phyloP scores from a whole-genome alignment of 2,329 filamentous ascomycete species.

The Arthrobotrys megalospora region DNA sequence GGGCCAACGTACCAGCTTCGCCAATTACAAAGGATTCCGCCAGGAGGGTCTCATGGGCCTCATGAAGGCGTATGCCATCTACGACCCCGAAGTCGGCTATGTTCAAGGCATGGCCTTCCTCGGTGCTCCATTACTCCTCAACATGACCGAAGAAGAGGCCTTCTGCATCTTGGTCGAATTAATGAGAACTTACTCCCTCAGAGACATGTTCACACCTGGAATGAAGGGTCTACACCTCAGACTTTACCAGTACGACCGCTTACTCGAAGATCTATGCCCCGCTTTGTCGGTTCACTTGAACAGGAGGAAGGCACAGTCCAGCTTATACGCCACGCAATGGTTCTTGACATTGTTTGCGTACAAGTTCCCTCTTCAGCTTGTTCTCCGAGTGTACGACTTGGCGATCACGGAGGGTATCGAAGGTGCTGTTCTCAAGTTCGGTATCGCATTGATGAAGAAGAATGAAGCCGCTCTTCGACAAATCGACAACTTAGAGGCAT shows the following conservation, averaged over 20 bases:
- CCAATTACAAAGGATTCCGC: constrained; percentile 91
- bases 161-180: constrained; percentile 92
- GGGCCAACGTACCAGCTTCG: constrained; percentile 93
- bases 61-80: constrained; percentile 97
- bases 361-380: constrained; percentile 94
- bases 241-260: constrained; percentile 92
- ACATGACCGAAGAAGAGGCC: constrained; percentile 97
- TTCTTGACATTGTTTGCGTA: constrained; percentile 99
- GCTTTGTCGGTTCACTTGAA: constrained; percentile 95
- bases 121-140: constrained; percentile 95
- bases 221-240: constrained; percentile 96
- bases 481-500: constrained; percentile 90
- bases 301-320: constrained; percentile 86
- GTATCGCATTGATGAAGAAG: constrained; percentile 95
- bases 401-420: constrained; percentile 93
- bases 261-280: constrained; percentile 93
- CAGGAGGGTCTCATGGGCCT: constrained; percentile 93
- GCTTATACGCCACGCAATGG: constrained; percentile 98
- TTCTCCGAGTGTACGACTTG: constrained; percentile 95
- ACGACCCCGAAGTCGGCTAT: constrained; percentile 94
- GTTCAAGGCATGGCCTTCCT: constrained; percentile 99
- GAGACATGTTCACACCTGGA: constrained; percentile 92
- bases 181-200: constrained; percentile 96
- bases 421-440: constrained; percentile 90
- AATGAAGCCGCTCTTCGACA: constrained; percentile 82